Base-by-base conservation (phyloP, 352 stramenopile genomes). In the Globisporangium recalcitrans region DNA sequence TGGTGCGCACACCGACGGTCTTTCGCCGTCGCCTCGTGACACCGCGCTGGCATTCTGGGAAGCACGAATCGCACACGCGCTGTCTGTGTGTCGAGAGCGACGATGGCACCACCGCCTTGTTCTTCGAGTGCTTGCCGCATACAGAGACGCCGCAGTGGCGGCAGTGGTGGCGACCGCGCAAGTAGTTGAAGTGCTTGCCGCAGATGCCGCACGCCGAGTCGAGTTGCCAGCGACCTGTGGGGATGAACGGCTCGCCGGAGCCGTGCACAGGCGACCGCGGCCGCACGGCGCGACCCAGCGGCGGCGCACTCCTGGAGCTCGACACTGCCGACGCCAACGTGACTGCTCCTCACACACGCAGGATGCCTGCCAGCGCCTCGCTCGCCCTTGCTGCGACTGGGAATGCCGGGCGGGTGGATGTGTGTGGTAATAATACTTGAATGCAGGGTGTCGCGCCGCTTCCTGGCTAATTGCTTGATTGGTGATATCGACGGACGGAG, bases 161-260 rank as follows among this genome's bases (percentile, higher is more conserved):
- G 65, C 85, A 94, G 68, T 94, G 85, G 64, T 94, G 85, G 31
- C 85, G 81, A n/a, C 64, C 64, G 51, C 80, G 79, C 53, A 94
- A 57, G 60, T 81, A 72, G 62, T 64, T 76, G 64, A 94, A 94
- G 22, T 71, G 57, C 29, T 60, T 56, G 61, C 66, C 70, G 71
- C 85, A 94, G 54, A 92, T 70, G 54, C 67, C 70, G 68, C 85
- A 94, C 64, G 62, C 71, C 29, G 72, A 63, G 36, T 80, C 69
- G 31, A 87, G 69, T 56, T 87, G 76, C 85, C 85, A 92, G 27
- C 67, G 75, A 11, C 64, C 59, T 59, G 75, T 75, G 54, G 80
- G 78, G 62, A 82, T 85, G 63, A 88, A 88, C 27, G 77, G 58
- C 46, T 78, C 71, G 64, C 70, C 66, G 24, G 70, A 60, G 62